These are phyloP conservation scores for Triangularia verruculosa DNA, from an alignment of 2,329 filamentous ascomycete genomes.

Conservation along the genomic window DNA sequence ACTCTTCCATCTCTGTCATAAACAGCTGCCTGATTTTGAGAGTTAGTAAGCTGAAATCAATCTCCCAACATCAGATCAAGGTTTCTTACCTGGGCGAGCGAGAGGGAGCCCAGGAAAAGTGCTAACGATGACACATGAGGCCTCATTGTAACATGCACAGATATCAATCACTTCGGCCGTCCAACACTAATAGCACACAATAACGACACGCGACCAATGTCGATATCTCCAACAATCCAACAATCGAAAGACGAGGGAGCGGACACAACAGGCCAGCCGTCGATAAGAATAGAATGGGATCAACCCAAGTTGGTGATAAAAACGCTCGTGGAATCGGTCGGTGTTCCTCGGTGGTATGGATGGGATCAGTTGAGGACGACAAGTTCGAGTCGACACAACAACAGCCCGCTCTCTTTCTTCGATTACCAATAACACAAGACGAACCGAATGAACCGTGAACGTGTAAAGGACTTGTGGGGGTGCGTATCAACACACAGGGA, in stretches of 20 bases:
- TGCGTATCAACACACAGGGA: not conserved
- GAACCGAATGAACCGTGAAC: not conserved
- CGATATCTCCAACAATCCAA: not conserved
- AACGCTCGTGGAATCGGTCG: not conserved
- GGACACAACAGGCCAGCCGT: slow-evolving; percentile 32
- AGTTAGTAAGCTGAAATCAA: slow-evolving; percentile 13
- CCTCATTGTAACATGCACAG: slow-evolving; percentile 27
- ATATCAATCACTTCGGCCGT: not conserved
- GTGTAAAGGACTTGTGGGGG: not conserved
- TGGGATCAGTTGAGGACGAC: not conserved
- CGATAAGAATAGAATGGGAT: slow-evolving; percentile 24
- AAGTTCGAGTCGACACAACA: slow-evolving; percentile 5
- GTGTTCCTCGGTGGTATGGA: not conserved
- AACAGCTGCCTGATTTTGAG: slow-evolving; percentile 26
- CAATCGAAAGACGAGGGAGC: slow-evolving; percentile 13
- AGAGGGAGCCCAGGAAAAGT: slow-evolving; percentile 28
- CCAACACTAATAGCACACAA: slow-evolving; percentile 7
- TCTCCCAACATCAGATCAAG: not conserved
- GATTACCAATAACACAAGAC: not conserved
- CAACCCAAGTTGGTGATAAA: slow-evolving; percentile 24
- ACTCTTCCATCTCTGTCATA: slow-evolving; percentile 23
- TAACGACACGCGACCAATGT: not conserved
- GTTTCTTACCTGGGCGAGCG: slow-evolving; percentile 31
- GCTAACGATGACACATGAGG: slow-evolving; percentile 22
- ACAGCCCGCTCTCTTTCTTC: not conserved